A percentile compares a stretch with the other conserved stretches of the same genome.
Conservation (phyloP, 805 yeast species). For the Clavispora asparagi region DNA sequence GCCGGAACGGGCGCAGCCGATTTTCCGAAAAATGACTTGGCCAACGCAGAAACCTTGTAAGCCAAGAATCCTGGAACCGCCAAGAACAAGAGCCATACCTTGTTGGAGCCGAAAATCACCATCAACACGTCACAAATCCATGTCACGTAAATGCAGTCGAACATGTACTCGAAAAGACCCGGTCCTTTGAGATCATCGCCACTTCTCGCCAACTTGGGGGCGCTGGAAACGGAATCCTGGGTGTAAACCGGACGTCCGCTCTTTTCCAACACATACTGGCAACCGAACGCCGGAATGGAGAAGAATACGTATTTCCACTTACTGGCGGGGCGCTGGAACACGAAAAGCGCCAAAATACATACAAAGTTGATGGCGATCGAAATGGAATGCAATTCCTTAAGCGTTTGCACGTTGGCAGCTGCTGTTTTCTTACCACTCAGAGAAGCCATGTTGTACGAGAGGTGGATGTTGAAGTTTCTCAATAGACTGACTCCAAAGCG, state of each 20-base stretch:
- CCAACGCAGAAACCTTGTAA: conserved; percentile 41
- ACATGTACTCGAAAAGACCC: conserved; percentile 70
- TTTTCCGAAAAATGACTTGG: conserved; percentile 15
- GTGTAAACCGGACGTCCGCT: conserved; percentile 57
- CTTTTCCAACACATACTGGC: conserved; percentile 50
- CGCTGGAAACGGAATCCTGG: conserved; percentile 27
- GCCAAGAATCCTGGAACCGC: conserved; percentile 49
- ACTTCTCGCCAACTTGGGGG: conserved; percentile 37
- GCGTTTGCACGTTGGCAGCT: conserved; percentile 29
- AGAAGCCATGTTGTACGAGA: conserved; percentile 44
- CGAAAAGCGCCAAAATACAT: conserved; percentile 8
- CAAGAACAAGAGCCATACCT: conserved; percentile 54
- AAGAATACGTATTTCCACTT: conserved; percentile 23
- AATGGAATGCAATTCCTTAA: conserved; percentile 34
- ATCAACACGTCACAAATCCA: conserved; percentile 52
- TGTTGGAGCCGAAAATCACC: conserved; percentile 49
- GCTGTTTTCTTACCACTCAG: conserved; percentile 53
- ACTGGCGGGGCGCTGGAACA: conserved; percentile 11
- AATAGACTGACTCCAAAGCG: too few relatives aligned
- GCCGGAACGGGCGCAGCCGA: neutral
- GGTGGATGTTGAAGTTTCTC: too few relatives aligned
- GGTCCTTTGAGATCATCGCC: conserved; percentile 59
- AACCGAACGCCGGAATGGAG: conserved; percentile 35
- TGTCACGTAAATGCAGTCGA: conserved; percentile 65
- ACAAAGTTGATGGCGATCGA: conserved; percentile 17